Evolutionary conservation across 352 stramenopile genomes (phyloP).

Genomic region (Thraustotheca clavata): DNA sequence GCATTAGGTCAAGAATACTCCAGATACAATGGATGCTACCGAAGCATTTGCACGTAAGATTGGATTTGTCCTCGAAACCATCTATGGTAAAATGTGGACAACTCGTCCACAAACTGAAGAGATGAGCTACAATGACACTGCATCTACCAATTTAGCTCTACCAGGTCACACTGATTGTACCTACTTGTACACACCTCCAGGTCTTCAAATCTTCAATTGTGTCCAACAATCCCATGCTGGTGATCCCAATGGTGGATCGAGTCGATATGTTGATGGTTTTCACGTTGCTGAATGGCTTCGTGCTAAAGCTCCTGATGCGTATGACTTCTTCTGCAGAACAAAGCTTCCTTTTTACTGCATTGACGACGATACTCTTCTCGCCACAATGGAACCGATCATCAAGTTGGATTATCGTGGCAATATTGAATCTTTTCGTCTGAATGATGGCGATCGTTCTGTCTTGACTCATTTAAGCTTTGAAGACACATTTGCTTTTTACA

Average conservation of each 20-base stretch:
- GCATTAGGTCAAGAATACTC: conserved; percentile 39
- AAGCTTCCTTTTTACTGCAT: conserved; percentile 67
- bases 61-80: conserved; percentile 75
- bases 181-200: conserved; percentile 81
- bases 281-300: conserved; percentile 60
- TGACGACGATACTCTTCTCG: conserved; percentile 63
- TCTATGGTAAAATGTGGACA: conserved; percentile 87
- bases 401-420: conserved; percentile 57
- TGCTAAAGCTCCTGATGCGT: conserved; percentile 46
- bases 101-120: conserved; percentile 62
- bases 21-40: conserved; percentile 65
- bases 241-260: conserved; percentile 35
- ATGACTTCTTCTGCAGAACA: conserved; percentile 56
- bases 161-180: conserved; percentile 82
- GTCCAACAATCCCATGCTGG: conserved; percentile 58
- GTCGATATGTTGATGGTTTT: conserved; percentile 76
- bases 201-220: conserved; percentile 87
- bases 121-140: conserved; percentile 82
- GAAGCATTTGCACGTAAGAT: conserved; percentile 75
- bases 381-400: conserved; percentile 77
- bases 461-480: conserved; percentile 72
- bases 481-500: conserved; percentile 63
- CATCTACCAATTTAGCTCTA: conserved; percentile 77
- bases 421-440: conserved; percentile 79
- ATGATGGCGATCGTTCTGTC: conserved; percentile 80